Evolutionary conservation across 2,329 filamentous ascomycete genomes (phyloP), one percentile per base, ranked within the genome.

Genomic region (Aspergillus intermedius): DNA sequence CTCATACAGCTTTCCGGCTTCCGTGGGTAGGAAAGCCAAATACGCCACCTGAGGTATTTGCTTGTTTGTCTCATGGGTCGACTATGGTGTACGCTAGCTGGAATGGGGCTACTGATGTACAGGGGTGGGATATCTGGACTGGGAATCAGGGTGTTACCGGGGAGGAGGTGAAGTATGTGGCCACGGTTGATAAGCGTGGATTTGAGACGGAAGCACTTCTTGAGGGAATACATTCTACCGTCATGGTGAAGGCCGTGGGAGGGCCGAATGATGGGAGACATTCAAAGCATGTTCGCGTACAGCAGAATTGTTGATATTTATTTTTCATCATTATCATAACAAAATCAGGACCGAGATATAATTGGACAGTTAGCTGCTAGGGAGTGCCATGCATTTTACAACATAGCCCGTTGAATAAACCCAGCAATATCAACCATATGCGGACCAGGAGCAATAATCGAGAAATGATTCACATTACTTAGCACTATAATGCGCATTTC

Each of bases 41-140:
- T 12, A 54, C 54, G 3, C 48, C 46, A n/a, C 57, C 59, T 3
- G 48, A 51, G 23, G 52, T 55, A 6, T 45, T 54, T 21, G 55
- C 54, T 5, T 61, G 57, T 28, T 19, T 49, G n/a, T 40, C 46
- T 4, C 23, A 42, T 1, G 49, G 48, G 3, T 50, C 35, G 47
- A 54, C 50, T 4, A 53, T 55, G 43, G 58, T 68, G 7, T 64
- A 66, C 54, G 67, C 69, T 54, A 69, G 67, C 48, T 71, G 68
- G 67, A 66, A 67, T 46, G 67, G 67, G 12, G 67, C 67, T 5
- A 70, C 68, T 8, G 66, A 67, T 48, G 51, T 60, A 13, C 22
- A 51, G 32, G 44, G 51, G 15, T 59, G 59, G 55, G 57, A 54
- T 45, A 46, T 59, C 3, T 47, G 44, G 19, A 54, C 53, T 5